Conservation (phyloP, 2,329 filamentous ascomycete genomes). For the Neurospora sp. region DNA sequence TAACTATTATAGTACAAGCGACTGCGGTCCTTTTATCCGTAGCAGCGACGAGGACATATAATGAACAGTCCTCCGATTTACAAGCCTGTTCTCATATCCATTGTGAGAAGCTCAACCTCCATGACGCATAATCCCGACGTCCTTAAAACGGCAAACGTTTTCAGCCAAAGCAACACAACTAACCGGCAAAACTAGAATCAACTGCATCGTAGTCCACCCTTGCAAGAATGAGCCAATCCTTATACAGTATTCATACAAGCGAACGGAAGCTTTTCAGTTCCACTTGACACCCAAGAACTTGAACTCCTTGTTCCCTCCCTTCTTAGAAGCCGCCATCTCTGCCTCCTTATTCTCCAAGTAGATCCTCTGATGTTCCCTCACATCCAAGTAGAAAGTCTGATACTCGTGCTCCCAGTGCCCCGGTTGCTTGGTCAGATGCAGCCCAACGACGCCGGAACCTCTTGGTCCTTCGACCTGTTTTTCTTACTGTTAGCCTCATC, state of each 20-base stretch:
- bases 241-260: neutral
- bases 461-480: conserved; percentile 63
- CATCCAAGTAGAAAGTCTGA: conserved; percentile 68
- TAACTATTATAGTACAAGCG: neutral
- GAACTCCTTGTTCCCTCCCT: conserved; percentile 31
- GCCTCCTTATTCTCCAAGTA: conserved; percentile 54
- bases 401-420: conserved; percentile 64
- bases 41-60: neutral
- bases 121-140: neutral
- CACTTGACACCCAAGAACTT: conserved; percentile 56
- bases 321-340: conserved; percentile 16
- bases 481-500: conserved; percentile 15
- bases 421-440: conserved; percentile 65
- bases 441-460: conserved; percentile 60
- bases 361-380: conserved; percentile 58
- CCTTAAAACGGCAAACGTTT: neutral
- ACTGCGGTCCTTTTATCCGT: neutral
- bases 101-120: neutral
- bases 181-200: neutral
- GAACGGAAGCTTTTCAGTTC: conserved; percentile 23
- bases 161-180: neutral
- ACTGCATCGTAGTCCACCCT: neutral
- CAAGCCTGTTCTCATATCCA: neutral
- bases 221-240: neutral
- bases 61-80: neutral